phyloP scores from a whole-genome alignment of 2,329 filamentous ascomycete species.

The Pseudocercospora fijiensis region DNA sequence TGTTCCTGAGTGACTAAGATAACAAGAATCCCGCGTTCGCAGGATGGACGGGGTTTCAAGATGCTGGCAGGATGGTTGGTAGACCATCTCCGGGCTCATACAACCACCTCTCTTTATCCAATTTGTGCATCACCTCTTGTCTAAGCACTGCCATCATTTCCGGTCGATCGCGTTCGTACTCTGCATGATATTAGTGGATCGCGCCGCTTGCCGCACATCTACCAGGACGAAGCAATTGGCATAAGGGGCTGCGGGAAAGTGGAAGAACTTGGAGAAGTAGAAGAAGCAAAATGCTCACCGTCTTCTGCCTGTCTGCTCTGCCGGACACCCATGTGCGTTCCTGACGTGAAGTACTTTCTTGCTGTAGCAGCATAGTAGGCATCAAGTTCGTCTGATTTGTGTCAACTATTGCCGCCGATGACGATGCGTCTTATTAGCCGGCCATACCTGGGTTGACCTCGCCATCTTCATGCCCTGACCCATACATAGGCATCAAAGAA shows the following conservation, averaged over 20 bases:
- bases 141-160: conserved; percentile 29
- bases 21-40: not conserved
- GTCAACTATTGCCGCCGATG: not conserved
- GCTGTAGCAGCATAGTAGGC: conserved; percentile 28
- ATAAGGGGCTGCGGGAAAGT: not conserved
- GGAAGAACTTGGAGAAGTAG: not conserved
- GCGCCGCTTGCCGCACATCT: not conserved
- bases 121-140: conserved; percentile 28
- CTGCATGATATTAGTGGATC: conserved; percentile 18
- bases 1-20: not conserved
- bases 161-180: conserved; percentile 26
- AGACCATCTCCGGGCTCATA: conserved; percentile 29
- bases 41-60: not conserved
- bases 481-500: conserved; percentile 15
- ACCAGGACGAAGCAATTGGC: not conserved
- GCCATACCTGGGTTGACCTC: conserved; percentile 12
- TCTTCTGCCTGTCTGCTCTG: conserved; percentile 29
- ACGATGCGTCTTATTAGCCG: conserved; percentile 4
- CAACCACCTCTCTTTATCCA: conserved; percentile 33
- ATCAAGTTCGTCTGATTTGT: conserved; percentile 20
- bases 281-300: conserved; percentile 22
- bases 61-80: conserved; percentile 6
- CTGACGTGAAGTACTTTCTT: conserved; percentile 32
- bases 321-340: conserved; percentile 26
- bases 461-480: conserved; percentile 11